Evolutionary conservation across 805 yeast genomes (phyloP).

Genomic region (Tetrapisispora pingtungensis): DNA sequence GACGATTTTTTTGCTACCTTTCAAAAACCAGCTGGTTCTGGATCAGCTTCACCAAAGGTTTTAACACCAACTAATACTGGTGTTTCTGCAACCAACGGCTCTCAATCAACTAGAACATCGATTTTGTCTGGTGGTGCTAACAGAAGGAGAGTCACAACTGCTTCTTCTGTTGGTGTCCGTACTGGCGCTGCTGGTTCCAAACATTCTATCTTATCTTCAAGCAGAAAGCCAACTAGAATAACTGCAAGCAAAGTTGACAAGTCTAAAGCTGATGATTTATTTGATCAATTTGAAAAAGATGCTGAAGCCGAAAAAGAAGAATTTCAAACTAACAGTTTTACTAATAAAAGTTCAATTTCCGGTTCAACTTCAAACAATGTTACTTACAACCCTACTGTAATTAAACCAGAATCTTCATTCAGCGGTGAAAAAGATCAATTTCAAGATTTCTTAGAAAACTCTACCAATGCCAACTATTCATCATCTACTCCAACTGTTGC

Average conservation of each 20-base stretch:
- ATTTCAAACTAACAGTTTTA: conserved; percentile 14
- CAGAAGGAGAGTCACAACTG: conserved; percentile 17
- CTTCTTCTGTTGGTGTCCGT: conserved; percentile 6
- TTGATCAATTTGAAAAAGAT: conserved; percentile 60
- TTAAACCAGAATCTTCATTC: conserved; percentile 2
- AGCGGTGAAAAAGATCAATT: conserved; percentile 8
- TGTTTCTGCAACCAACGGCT: conserved; percentile 2
- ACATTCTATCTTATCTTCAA: conserved; percentile 41
- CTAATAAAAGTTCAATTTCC: conserved; percentile 11
- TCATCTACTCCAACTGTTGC: conserved; percentile 13
- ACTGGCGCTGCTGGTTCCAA: conserved; percentile 26
- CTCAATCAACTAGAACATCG: conserved; percentile 11
- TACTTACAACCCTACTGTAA: conserved; percentile 5
- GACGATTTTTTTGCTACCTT: conserved; percentile 90
- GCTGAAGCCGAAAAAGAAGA: conserved; percentile 79
- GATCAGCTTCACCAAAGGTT: conserved; percentile 20
- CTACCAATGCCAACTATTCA: conserved; percentile 4
- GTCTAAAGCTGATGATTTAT: conserved; percentile 39
- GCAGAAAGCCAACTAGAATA: conserved; percentile 46
- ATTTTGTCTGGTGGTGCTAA: conserved; percentile 20
- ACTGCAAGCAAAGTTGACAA: conserved; percentile 49
- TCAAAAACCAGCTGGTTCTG: conserved; percentile 61
- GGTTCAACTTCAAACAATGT: conserved; percentile 26
- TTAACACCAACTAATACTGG: conserved; percentile 16
- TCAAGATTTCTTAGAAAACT: conserved; percentile 10